A percentile compares a stretch with the other conserved stretches of the same genome.
Evolutionary conservation across 805 yeast species (phyloP).

Genomic region (Yarrowia bubula): DNA sequence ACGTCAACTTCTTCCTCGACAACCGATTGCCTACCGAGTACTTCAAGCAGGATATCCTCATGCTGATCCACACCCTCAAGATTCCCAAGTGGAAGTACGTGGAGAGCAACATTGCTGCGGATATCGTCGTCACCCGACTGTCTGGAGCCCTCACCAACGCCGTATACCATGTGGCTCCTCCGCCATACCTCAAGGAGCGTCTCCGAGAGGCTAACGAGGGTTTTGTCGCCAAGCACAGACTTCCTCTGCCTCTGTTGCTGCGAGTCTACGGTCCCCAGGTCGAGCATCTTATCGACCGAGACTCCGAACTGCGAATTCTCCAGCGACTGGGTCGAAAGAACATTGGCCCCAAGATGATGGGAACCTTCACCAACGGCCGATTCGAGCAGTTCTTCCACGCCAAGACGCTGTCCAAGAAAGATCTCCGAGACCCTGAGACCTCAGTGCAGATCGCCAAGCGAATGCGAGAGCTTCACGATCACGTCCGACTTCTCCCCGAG

Average conservation of each 20-base stretch:
- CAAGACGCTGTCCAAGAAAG: conserved; percentile 66
- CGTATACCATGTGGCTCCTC: conserved; percentile 72
- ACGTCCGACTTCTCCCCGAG: conserved; percentile 58
- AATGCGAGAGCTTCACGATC: conserved; percentile 90
- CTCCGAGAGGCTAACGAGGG: conserved; percentile 34
- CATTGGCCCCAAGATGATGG: conserved; percentile 86
- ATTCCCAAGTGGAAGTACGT: conserved; percentile 79
- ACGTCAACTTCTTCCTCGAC: conserved; percentile 19
- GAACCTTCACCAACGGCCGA: conserved; percentile 89
- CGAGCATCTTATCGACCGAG: conserved; percentile 81
- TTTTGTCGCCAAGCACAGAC: conserved; percentile 32
- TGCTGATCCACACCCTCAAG: conserved; percentile 58
- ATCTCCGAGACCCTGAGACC: conserved; percentile 71
- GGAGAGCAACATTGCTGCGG: conserved; percentile 40
- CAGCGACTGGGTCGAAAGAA: conserved; percentile 69
- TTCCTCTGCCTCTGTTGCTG: conserved; percentile 62
- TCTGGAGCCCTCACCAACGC: conserved; percentile 94
- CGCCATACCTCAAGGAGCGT: conserved; percentile 40
- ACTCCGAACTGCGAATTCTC: conserved; percentile 69
- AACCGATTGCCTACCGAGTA: conserved; percentile 71
- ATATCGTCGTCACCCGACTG: conserved; percentile 61
- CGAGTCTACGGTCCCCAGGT: conserved; percentile 88
- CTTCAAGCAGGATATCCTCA: conserved; percentile 75
- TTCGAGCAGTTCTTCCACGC: conserved; percentile 92
- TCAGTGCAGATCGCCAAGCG: conserved; percentile 87